Percentiles rank a stretch among this genome's conserved stretches.
Conservation (phyloP, 2,329 filamentous ascomycete genomes). For the Neofusicoccum umdonicola region DNA sequence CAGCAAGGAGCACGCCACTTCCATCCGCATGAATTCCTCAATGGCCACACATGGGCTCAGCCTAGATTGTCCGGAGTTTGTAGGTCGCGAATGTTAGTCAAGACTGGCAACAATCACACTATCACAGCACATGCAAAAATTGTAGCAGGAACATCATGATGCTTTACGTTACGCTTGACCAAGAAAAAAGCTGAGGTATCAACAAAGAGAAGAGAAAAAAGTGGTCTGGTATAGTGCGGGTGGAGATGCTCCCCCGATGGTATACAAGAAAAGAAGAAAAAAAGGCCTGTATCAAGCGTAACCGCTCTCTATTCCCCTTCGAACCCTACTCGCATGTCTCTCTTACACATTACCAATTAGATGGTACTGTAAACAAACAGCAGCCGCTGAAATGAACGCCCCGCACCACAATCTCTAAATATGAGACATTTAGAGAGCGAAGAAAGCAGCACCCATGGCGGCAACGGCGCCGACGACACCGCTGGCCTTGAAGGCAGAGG, state of each 20-base stretch:
- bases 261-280: conserved; percentile 3
- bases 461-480: conserved; percentile 45
- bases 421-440: conserved; percentile 10
- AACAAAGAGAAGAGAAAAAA: conserved; percentile 1
- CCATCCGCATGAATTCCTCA: too few species aligned
- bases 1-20: too few species aligned
- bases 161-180: conserved; percentile 12
- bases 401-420: not conserved
- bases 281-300: not conserved
- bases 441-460: conserved; percentile 16
- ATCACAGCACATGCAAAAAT: not conserved
- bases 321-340: not conserved
- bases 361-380: not conserved
- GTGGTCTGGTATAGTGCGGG: conserved; percentile 4
- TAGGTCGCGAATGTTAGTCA: too few species aligned
- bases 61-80: too few species aligned
- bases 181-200: conserved; percentile 11
- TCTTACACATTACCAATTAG: conserved; percentile 14
- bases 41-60: too few species aligned
- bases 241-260: not conserved
- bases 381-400: not conserved
- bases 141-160: conserved; percentile 7
- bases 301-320: not conserved
- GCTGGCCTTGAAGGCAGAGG: conserved; percentile 45
- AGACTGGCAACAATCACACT: too few species aligned